Evolutionary conservation across 163 green algal genomes (phyloP), one percentile per base, ranked within the genome.

Genomic region (Prototheca cutis): DNA sequence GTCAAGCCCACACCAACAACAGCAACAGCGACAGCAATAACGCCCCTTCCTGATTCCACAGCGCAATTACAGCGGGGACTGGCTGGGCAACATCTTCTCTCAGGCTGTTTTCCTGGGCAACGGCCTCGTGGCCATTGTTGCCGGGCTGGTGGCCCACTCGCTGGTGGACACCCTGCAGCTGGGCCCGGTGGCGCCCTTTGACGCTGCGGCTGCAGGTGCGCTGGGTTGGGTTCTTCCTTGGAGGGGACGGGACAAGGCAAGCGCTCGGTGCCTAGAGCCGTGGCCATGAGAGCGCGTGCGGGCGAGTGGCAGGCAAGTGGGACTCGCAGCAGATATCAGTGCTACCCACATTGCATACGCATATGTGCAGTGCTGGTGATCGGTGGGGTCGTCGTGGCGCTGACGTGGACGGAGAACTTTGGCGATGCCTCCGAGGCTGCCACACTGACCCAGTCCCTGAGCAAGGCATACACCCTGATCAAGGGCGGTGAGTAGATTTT

Each of bases 151-250:
- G 29, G 89, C 81, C 3, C 90, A 97, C 65, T 61, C 71, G 10
- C 78, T 98, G 8, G 91, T 98, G 13, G 78, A 87, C 28, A 75
- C 60, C 7, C 36, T 91, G 13, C 19, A 49, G 2, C 49, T 96
- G 8, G 90, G 79, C n/a, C 79, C 88, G 6, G 91, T 98, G 42
- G 86, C 87, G 6, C 91, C 91, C 25, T 98, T 98, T 69, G 91
- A 98, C 58, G 87, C 88, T 3, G 88, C 90, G 4, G 53, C 53
- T 17, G 6, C 39, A 25, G 53, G 31, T 45, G 28, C 10, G 49
- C 7, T 33, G 49, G 49, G n/a, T 17, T 40, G 28, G n/a, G 21
- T 56, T 23, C 23, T 54, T 7, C 17, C 8, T 17, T 31, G 47
- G n/a, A 54, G 23, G 23, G 47, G 17, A 31, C 17, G 47, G n/a